Base-by-base conservation (phyloP, 2,329 filamentous ascomycete genomes). In the Hortaea sp. region DNA sequence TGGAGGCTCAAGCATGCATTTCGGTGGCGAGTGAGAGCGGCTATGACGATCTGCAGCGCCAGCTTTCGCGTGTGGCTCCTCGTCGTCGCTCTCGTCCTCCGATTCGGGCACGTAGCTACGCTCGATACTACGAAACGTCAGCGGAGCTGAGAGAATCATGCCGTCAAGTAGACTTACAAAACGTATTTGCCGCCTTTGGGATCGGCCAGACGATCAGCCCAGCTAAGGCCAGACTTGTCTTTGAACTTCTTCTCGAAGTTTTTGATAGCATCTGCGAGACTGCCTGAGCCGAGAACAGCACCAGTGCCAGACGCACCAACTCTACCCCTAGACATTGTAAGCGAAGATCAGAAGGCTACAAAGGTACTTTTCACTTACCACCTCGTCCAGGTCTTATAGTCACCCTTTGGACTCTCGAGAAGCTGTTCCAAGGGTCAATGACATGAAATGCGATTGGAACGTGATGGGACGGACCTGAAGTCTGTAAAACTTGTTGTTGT, bases 401-500 rank as follows among this genome's bases (percentile, higher is more conserved):
- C 49, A 28, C 45, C 42, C 29, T 54, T 52, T 7, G 65, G 50
- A 3, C 66, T 58, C 27, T 78, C 57, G 4, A 78, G 53, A 64
- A 80, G 39, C 48, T 51, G 48, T 28, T 13, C 11, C 38, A 31
- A 35, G 10, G 3, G 55, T 42, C 13, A 39, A 13, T 27, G 7
- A 13, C 27, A 30, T 44, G 30, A n/a, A 20, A 4, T 20, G 20
- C 20, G 20, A 20, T 20, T 20, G 20, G 20, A n/a, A 35, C n/a
- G 4, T 4, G 31, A 9, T 42, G 10, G 10, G n/a, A n/a, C 10
- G 29, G 51, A 85, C 70, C 69, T 90, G 85, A 29, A 88, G 63
- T 29, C 79, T 77, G 59, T 89, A 90, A 63, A 89, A 90, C 55
- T 92, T 92, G 64, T 92, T 90, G 64, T 85, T 84, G 60, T 90